Percentiles rank a stretch among this genome's conserved stretches.
Conservation (phyloP, 148 eudicot species). For the Rhododendron mucronatum region DNA sequence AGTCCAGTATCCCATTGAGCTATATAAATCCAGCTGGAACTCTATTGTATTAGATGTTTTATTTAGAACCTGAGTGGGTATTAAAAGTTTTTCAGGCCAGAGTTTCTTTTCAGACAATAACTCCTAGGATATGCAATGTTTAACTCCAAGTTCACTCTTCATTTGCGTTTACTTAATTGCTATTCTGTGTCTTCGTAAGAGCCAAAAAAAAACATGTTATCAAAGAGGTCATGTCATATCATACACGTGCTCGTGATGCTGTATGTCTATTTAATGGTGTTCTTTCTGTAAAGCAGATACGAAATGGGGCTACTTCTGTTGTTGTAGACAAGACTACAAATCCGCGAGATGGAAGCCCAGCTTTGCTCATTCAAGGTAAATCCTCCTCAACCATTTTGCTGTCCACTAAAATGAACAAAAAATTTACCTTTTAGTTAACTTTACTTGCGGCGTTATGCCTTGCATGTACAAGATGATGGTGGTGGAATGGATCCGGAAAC, state of each 20-base stretch:
- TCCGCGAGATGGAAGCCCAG: conserved; percentile 59
- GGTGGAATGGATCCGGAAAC: conserved; percentile 67
- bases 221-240: not conserved
- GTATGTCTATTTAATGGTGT: not conserved
- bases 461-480: conserved; percentile 47
- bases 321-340: conserved; percentile 48
- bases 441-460: conserved; percentile 4
- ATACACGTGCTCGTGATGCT: not conserved
- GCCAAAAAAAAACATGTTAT: not conserved
- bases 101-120: not conserved
- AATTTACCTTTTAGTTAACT: not conserved
- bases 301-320: conserved; percentile 64
- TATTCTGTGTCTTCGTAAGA: not conserved
- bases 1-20: not conserved
- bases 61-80: not conserved
- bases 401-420: not conserved
- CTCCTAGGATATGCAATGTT: not conserved
- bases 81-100: not conserved
- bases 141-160: not conserved
- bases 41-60: not conserved
- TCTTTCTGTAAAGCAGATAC: conserved; percentile 34
- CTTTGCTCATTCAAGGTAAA: conserved; percentile 57
- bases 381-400: not conserved
- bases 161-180: not conserved
- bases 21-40: not conserved